phyloP scores from a whole-genome alignment of 1,139 yeast species.

The Suhomyces taliae region DNA sequence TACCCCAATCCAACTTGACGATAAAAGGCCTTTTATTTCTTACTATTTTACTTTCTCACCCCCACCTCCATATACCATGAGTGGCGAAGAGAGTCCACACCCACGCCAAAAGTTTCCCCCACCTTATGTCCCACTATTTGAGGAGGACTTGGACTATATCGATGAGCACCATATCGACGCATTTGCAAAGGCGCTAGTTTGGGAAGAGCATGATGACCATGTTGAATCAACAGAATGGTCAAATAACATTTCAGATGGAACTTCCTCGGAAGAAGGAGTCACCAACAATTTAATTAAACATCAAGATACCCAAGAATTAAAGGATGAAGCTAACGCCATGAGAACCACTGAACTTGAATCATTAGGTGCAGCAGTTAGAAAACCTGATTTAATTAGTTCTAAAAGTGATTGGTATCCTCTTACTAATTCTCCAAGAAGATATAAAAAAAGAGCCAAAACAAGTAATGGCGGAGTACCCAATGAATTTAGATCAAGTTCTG shows the following conservation, averaged over 20 bases:
- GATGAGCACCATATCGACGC: conserved; percentile 40
- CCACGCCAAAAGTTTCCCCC: neutral
- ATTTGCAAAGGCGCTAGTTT: conserved; percentile 42
- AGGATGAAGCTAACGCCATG: conserved; percentile 3
- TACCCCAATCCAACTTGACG: neutral
- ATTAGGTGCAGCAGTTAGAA: conserved; percentile 2
- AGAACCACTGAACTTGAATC: conserved; percentile 1
- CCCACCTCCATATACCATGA: neutral
- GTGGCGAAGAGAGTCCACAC: neutral
- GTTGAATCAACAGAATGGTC: conserved; percentile 4
- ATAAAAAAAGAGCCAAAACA: conserved; percentile 6
- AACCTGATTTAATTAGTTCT: conserved; percentile 48
- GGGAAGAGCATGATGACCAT: conserved; percentile 33
- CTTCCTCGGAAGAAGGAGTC: conserved; percentile 2
- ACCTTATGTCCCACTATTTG: conserved; percentile 17
- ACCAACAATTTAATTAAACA: conserved; percentile 4
- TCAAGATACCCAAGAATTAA: conserved; percentile 4
- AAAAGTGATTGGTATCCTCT: conserved; percentile 72
- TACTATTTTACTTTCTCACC: too few relatives aligned
- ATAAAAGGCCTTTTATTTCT: too few relatives aligned
- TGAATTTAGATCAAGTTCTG: conserved; percentile 46
- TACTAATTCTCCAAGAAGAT: conserved; percentile 22
- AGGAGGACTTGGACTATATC: conserved; percentile 36
- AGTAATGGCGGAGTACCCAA: conserved; percentile 25
- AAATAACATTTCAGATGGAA: neutral